A percentile compares a stretch with the other conserved stretches of the same genome.
phyloP scores from a whole-genome alignment of 2,329 filamentous ascomycete species.

The Neonectria faginata region DNA sequence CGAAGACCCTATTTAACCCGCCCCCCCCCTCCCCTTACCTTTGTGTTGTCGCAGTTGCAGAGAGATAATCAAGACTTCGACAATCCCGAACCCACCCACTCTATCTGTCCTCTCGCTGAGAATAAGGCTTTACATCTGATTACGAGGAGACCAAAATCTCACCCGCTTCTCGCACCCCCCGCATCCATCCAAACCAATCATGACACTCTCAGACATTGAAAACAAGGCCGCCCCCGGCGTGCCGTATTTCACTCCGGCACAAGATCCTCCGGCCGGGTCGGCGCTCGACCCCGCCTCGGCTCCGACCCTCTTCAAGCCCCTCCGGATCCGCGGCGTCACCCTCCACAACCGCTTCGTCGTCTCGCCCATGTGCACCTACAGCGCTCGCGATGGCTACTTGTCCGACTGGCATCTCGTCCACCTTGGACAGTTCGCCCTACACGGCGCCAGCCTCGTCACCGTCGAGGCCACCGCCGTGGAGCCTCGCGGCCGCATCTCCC shows the following conservation, averaged over 20 bases:
- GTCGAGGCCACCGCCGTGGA: constrained; percentile 83
- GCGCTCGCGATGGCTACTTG: constrained; percentile 71
- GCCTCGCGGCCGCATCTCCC: constrained; percentile 84
- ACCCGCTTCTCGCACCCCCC: neutral
- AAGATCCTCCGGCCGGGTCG: constrained; percentile 63
- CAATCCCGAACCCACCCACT: neutral
- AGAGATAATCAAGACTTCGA: neutral
- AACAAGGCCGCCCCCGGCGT: constrained; percentile 58
- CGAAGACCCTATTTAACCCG: constrained; percentile 10
- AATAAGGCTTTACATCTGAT: neutral
- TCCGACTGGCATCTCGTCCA: constrained; percentile 88
- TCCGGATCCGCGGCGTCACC: constrained; percentile 64
- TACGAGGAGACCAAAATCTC: neutral
- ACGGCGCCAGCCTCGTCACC: constrained; percentile 79
- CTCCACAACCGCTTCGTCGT: constrained; percentile 69
- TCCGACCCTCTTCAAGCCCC: constrained; percentile 68
- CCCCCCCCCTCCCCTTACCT: no score
- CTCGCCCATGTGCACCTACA: constrained; percentile 73
- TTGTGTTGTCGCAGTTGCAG: neutral
- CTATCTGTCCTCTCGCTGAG: neutral
- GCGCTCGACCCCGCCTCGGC: constrained; percentile 54
- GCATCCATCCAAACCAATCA: constrained; percentile 12
- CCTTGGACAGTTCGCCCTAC: constrained; percentile 80
- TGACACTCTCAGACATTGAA: constrained; percentile 38
- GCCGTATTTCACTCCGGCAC: constrained; percentile 67